phyloP scores from a whole-genome alignment of 306 rosid species.

The Heteromeles arbutifolia region DNA sequence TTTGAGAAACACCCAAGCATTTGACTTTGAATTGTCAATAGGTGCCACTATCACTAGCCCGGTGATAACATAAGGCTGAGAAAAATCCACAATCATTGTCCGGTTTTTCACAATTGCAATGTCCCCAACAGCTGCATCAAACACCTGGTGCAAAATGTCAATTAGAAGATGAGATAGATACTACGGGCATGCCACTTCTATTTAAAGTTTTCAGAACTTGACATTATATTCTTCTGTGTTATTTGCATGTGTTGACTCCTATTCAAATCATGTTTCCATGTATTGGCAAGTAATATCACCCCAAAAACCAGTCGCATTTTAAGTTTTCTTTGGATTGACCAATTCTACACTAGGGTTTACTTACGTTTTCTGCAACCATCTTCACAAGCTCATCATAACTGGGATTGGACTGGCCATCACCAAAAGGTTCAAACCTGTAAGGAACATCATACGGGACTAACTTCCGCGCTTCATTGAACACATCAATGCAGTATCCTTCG shows the following conservation, averaged over 20 bases:
- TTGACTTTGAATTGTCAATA: slow-evolving; percentile 39
- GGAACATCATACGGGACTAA: slow-evolving; percentile 77
- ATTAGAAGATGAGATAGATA: background rate
- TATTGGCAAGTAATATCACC: slow-evolving; percentile 4
- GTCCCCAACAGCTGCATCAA: slow-evolving; percentile 94
- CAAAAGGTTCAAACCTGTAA: slow-evolving; percentile 55
- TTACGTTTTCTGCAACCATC: slow-evolving; percentile 57
- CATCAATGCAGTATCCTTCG: slow-evolving; percentile 70
- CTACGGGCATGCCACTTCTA: background rate
- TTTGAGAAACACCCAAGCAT: slow-evolving; percentile 85
- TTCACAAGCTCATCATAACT: slow-evolving; percentile 56
- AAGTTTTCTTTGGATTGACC: background rate
- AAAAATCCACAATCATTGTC: slow-evolving; percentile 71
- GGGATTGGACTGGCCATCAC: slow-evolving; percentile 75
- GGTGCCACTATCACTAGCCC: slow-evolving; percentile 95
- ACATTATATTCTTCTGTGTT: background rate
- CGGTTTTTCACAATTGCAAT: slow-evolving; percentile 87
- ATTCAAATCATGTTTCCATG: slow-evolving; percentile 7
- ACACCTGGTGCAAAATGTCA: slow-evolving; percentile 45
- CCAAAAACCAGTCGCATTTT: background rate
- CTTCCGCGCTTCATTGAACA: slow-evolving; percentile 59
- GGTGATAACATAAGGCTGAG: slow-evolving; percentile 84
- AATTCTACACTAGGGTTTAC: slow-evolving; percentile 18
- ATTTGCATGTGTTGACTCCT: background rate
- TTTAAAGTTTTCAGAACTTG: background rate